Conservation (phyloP, 805 yeast species). For the Cyberlindnera mrakii region DNA sequence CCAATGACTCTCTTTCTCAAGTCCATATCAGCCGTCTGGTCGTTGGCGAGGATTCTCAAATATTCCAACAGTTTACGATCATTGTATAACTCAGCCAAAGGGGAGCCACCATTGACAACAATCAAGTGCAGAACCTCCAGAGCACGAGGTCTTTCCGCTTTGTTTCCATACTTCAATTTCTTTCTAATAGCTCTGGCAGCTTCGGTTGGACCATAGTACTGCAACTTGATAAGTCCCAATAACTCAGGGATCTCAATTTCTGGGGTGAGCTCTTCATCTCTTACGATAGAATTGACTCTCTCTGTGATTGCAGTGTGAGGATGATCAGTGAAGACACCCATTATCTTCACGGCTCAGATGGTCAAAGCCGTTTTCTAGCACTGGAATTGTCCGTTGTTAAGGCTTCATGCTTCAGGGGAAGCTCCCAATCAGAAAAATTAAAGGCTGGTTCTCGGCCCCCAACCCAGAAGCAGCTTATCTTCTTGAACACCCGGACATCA, state of each 20-base stretch:
- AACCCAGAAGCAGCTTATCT: neutral
- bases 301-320: slow-evolving; percentile 69
- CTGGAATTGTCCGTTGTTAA: neutral
- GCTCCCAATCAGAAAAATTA: neutral
- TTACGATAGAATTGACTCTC: slow-evolving; percentile 46
- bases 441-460: neutral
- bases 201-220: slow-evolving; percentile 47
- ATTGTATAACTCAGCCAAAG: slow-evolving; percentile 40
- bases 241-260: slow-evolving; percentile 31
- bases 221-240: slow-evolving; percentile 28
- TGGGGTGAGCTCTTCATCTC: slow-evolving; percentile 24
- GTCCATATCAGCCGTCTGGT: slow-evolving; percentile 36
- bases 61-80: slow-evolving; percentile 67
- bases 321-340: slow-evolving; percentile 55
- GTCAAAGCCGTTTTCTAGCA: neutral
- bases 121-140: slow-evolving; percentile 54
- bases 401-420: neutral
- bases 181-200: slow-evolving; percentile 91
- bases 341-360: slow-evolving; percentile 10
- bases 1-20: slow-evolving; percentile 43
- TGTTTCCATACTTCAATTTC: slow-evolving; percentile 77
- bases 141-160: slow-evolving; percentile 60
- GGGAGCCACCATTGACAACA: slow-evolving; percentile 47
- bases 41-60: slow-evolving; percentile 42
- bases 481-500: neutral